Conservation (phyloP, 139 green algal species). For the Picochlorum costavermella region DNA sequence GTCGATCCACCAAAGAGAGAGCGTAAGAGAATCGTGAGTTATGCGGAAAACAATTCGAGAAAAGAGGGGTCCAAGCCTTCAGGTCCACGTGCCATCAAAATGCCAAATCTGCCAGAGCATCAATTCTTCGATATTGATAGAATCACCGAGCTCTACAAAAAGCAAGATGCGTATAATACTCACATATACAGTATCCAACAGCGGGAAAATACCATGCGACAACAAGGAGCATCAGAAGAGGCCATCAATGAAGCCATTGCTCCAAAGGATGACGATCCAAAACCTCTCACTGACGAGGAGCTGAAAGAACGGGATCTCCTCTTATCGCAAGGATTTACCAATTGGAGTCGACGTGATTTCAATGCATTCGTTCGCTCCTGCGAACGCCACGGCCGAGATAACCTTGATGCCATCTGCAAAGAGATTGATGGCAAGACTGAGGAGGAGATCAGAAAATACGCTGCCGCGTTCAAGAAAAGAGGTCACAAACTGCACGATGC, state of each 20-base stretch:
- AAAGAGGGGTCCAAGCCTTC: constrained; percentile 12
- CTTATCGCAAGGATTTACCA: constrained; percentile 72
- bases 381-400: constrained; percentile 80
- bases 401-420: constrained; percentile 61
- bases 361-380: constrained; percentile 82
- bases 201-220: constrained; percentile 34
- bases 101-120: constrained; percentile 87
- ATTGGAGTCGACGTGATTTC: constrained; percentile 90
- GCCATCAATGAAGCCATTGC: constrained; percentile 36
- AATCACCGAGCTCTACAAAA: constrained; percentile 82
- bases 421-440: constrained; percentile 92
- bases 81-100: constrained; percentile 75
- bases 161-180: constrained; percentile 68
- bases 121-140: constrained; percentile 91
- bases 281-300: constrained; percentile 86
- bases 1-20: constrained; percentile 92
- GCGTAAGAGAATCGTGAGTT: constrained; percentile 84
- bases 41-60: constrained; percentile 61
- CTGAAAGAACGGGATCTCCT: constrained; percentile 40
- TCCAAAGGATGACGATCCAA: constrained; percentile 57
- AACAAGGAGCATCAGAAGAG: constrained; percentile 66
- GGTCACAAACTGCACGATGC: constrained; percentile 62
- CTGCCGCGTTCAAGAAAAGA: constrained; percentile 67
- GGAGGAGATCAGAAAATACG: constrained; percentile 63
- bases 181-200: constrained; percentile 45